Conservation (phyloP, 768 basidiomycete genomes). For the Mycena alexandri region DNA sequence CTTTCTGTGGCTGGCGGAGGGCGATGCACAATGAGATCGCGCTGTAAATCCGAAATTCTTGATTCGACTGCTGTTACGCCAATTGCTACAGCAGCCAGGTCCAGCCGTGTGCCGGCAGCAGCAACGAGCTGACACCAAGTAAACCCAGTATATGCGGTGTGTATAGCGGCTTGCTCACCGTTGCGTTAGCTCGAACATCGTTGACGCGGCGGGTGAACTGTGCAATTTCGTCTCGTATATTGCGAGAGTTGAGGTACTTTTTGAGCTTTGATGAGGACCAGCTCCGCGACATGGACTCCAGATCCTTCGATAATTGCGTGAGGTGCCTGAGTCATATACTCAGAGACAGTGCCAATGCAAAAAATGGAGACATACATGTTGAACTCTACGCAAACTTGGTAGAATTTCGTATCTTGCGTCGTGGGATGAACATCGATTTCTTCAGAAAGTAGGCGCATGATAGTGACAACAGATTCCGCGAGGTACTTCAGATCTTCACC, state of each 20-base stretch:
- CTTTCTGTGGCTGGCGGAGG: neutral
- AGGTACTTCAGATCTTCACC: neutral
- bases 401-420: neutral
- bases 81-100: neutral
- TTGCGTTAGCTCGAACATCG: neutral
- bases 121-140: conserved; percentile 4
- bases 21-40: too few relatives aligned
- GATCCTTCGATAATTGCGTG: neutral
- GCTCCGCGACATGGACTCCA: neutral
- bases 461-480: neutral
- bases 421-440: neutral
- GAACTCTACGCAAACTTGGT: neutral
- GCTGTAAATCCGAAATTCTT: too few relatives aligned
- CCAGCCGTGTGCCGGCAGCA: conserved; percentile 8
- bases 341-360: neutral
- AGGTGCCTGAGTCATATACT: neutral
- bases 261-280: conserved; percentile 2
- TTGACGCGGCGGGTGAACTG: neutral
- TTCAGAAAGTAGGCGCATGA: conserved; percentile 3
- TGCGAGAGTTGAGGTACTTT: neutral
- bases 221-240: neutral
- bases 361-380: neutral
- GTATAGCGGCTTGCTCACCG: too few relatives aligned
- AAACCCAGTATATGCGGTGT: too few relatives aligned
- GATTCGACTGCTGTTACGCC: neutral